Evolutionary conservation across 148 eudicot genomes (phyloP).

Genomic region (Cornus florida): DNA sequence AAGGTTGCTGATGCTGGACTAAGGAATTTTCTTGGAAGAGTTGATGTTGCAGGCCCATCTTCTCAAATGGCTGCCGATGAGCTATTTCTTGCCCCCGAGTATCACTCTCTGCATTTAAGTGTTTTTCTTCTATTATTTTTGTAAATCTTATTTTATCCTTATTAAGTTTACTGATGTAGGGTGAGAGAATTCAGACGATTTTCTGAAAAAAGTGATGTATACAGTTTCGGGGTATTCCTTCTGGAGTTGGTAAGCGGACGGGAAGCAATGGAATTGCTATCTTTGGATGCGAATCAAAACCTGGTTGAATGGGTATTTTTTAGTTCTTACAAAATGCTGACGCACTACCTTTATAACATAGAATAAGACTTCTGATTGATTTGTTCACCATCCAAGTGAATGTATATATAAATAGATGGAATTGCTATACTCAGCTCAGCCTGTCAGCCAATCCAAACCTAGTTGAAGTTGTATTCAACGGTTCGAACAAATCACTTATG

Average conservation of each 20-base stretch:
- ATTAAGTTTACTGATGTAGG: constrained; percentile 38
- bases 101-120: constrained; percentile 22
- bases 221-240: constrained; percentile 87
- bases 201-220: constrained; percentile 87
- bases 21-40: constrained; percentile 79
- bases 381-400: neutral
- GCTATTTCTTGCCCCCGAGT: constrained; percentile 92
- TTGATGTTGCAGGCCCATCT: constrained; percentile 78
- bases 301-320: constrained; percentile 77
- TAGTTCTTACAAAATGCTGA: constrained; percentile 2
- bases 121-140: constrained; percentile 3
- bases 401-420: neutral
- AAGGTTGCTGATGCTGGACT: constrained; percentile 98
- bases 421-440: too few species aligned
- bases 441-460: too few species aligned
- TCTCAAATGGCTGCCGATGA: constrained; percentile 73
- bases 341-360: neutral
- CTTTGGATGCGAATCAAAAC: constrained; percentile 53
- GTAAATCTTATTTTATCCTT: constrained; percentile 1
- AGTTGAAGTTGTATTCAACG: too few species aligned
- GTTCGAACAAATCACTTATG: neutral
- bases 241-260: constrained; percentile 82
- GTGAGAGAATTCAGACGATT: constrained; percentile 84
- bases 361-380: neutral
- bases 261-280: constrained; percentile 62